phyloP scores from a whole-genome alignment of 78 protist genomes.

The Guillardia theta region DNA sequence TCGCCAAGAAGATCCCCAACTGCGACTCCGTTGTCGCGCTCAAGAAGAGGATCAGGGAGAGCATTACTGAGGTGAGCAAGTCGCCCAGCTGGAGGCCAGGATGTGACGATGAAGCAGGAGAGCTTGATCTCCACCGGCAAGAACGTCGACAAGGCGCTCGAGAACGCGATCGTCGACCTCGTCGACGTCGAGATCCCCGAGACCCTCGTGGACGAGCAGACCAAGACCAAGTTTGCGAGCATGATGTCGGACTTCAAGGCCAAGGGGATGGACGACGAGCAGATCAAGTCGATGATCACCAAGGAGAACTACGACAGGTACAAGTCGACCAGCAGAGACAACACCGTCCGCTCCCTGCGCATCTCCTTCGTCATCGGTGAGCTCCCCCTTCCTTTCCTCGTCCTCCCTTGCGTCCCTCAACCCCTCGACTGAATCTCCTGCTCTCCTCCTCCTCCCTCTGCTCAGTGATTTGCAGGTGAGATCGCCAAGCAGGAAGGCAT shows the following conservation, averaged over 20 bases:
- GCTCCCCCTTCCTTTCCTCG: too few species aligned
- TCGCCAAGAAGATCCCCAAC: neutral
- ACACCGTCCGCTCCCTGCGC: neutral
- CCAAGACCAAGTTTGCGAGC: neutral
- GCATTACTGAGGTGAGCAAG: too few species aligned
- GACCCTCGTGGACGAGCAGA: slow-evolving; percentile 16
- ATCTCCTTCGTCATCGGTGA: neutral
- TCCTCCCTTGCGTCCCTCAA: too few species aligned
- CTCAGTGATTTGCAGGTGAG: too few species aligned
- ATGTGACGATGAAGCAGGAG: too few species aligned
- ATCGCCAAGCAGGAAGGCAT: slow-evolving; percentile 24
- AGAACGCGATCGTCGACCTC: neutral
- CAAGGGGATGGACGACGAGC: slow-evolving; percentile 23
- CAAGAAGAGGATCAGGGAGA: neutral
- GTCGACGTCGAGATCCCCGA: slow-evolving; percentile 25
- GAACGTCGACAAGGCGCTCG: slow-evolving; percentile 23
- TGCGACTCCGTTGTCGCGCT: neutral
- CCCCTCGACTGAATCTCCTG: too few species aligned
- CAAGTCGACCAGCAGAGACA: neutral
- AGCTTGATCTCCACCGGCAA: neutral
- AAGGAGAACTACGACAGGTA: slow-evolving; percentile 9
- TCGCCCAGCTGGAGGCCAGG: too few species aligned
- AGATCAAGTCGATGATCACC: slow-evolving; percentile 5
- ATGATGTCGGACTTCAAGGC: slow-evolving; percentile 34
- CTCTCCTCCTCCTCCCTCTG: too few species aligned